Evolutionary conservation across 2,329 filamentous ascomycete species (phyloP).

Genomic region (Colletotrichum musae): DNA sequence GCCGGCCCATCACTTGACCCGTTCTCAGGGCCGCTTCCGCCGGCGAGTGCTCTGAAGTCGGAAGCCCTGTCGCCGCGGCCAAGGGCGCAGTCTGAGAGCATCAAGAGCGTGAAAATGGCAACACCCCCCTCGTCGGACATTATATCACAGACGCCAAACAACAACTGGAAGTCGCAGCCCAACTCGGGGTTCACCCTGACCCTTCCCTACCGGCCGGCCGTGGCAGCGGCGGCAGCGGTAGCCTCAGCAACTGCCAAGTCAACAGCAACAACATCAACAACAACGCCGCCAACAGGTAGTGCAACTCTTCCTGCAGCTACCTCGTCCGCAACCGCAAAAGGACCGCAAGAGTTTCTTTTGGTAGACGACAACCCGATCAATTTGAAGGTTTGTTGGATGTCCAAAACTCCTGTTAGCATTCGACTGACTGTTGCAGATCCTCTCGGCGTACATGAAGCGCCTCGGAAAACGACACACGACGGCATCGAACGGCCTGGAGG

Average conservation of each 20-base stretch:
- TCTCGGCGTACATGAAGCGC: conserved; percentile 54
- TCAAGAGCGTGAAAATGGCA: conserved; percentile 15
- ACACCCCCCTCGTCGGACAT: conserved; percentile 10
- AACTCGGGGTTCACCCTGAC: conserved; percentile 33
- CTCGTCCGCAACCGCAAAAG: conserved; percentile 1
- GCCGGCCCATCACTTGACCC: conserved; percentile 20
- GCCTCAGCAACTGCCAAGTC: not conserved
- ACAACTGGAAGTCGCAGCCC: conserved; percentile 14
- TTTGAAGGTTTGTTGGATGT: conserved; percentile 43
- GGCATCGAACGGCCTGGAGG: conserved; percentile 60
- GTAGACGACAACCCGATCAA: conserved; percentile 56
- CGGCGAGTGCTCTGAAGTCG: not conserved
- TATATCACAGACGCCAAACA: conserved; percentile 3
- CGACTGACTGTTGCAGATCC: conserved; percentile 45
- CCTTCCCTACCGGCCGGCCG: conserved; percentile 32
- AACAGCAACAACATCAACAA: not conserved
- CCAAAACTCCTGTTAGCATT: too few species aligned
- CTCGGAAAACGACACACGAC: conserved; percentile 53
- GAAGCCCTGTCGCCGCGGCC: conserved; percentile 1
- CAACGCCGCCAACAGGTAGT: conserved; percentile 6
- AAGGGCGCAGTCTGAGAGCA: conserved; percentile 34
- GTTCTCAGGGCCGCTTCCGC: conserved; percentile 1
- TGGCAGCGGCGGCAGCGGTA: not conserved
- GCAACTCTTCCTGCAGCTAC: not conserved
- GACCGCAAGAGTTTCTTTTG: conserved; percentile 45